A percentile compares a stretch with the other conserved stretches of the same genome.
phyloP scores from a whole-genome alignment of 768 basidiomycete species.

The Collybia sordida region DNA sequence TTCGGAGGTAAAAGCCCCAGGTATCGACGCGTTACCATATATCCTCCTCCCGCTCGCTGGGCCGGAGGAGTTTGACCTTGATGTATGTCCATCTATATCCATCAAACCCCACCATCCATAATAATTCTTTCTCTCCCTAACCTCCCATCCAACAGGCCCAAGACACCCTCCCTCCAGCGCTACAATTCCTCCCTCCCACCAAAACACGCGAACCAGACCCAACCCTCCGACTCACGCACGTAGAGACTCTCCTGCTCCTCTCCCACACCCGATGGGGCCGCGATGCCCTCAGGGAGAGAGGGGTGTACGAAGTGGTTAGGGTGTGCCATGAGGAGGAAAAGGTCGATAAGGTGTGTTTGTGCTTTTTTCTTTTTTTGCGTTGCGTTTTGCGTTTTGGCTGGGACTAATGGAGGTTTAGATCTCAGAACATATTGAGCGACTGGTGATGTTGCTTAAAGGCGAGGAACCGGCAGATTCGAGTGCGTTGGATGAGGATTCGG shows the following conservation, averaged over 20 bases:
- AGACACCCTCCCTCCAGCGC: constrained; percentile 77
- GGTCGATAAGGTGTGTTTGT: constrained; percentile 64
- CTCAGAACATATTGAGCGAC: constrained; percentile 81
- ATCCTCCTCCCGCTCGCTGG: constrained; percentile 91
- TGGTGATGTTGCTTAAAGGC: constrained; percentile 84
- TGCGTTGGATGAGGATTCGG: constrained; percentile 33
- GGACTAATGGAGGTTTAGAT: constrained; percentile 45
- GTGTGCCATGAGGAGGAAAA: constrained; percentile 75
- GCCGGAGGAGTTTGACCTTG: constrained; percentile 92
- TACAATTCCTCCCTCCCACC: constrained; percentile 85
- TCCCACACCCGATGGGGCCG: constrained; percentile 91
- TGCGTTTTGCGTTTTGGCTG: not conserved
- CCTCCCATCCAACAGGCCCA: constrained; percentile 56
- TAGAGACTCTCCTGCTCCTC: constrained; percentile 88
- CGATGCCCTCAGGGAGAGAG: constrained; percentile 73
- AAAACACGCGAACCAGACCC: constrained; percentile 84
- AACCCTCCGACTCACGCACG: constrained; percentile 72
- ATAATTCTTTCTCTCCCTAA: not conserved
- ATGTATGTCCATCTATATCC: constrained; percentile 46
- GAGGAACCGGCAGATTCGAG: constrained; percentile 58
- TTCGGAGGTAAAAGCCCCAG: constrained; percentile 58
- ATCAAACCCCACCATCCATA: not conserved
- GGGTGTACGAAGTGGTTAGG: constrained; percentile 85
- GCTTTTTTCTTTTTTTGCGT: not conserved
- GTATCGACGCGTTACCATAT: constrained; percentile 82